These are phyloP conservation scores for Elaeagnus macrophylla DNA, from an alignment of 306 rosid species.

Conservation along the genomic window DNA sequence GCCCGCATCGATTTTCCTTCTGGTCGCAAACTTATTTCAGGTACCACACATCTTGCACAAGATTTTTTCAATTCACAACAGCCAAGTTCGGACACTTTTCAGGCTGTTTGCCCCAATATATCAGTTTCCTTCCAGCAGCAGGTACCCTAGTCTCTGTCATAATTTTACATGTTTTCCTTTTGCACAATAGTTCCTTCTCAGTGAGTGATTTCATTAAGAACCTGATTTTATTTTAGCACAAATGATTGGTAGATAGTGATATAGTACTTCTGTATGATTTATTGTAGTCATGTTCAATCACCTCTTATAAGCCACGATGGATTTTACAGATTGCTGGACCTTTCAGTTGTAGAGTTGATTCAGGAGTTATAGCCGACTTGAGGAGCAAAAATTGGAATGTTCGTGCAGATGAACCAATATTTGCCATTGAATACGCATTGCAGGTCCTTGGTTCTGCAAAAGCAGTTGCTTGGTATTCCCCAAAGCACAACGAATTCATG, in stretches of 20 bases:
- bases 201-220: neutral
- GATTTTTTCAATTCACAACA: slow-evolving; percentile 54
- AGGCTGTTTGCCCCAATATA: slow-evolving; percentile 56
- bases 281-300: neutral
- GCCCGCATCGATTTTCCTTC: slow-evolving; percentile 70
- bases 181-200: neutral
- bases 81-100: slow-evolving; percentile 51
- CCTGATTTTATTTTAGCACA: neutral
- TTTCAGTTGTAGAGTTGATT: slow-evolving; percentile 69
- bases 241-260: too few species aligned
- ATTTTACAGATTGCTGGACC: slow-evolving; percentile 77
- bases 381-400: slow-evolving; percentile 28
- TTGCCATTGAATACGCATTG: slow-evolving; percentile 78
- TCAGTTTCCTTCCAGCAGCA: slow-evolving; percentile 87
- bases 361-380: slow-evolving; percentile 60
- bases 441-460: slow-evolving; percentile 89
- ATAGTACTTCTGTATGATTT: too few species aligned
- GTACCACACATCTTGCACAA: slow-evolving; percentile 52
- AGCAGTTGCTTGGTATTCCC: slow-evolving; percentile 94
- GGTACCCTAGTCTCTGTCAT: slow-evolving; percentile 38
- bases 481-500: slow-evolving; percentile 74
- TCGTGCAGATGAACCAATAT: slow-evolving; percentile 45
- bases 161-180: slow-evolving; percentile 3
- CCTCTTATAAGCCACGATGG: slow-evolving; percentile 2
- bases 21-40: slow-evolving; percentile 63